phyloP scores from a whole-genome alignment of 148 eudicot species.

The Amaranthus cruentus region DNA sequence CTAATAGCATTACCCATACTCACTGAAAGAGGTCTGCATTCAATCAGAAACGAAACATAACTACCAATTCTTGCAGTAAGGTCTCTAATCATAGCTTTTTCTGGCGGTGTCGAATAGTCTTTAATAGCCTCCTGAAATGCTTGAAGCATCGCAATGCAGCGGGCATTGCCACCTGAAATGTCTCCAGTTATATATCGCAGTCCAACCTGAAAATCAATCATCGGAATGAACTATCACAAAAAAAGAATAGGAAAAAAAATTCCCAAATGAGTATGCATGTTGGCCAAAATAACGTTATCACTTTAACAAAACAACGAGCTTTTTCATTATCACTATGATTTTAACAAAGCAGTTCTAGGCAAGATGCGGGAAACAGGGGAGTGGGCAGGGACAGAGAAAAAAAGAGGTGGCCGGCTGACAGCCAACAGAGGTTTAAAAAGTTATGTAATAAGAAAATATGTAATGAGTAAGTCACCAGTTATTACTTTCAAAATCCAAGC shows the following conservation, averaged over 20 bases:
- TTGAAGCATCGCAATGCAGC: slow-evolving; percentile 97
- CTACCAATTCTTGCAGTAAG: slow-evolving; percentile 74
- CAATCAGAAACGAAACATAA: slow-evolving; percentile 85
- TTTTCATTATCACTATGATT: neutral
- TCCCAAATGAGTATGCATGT: neutral
- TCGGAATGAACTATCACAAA: neutral
- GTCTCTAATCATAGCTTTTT: slow-evolving; percentile 75
- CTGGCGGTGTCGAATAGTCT: slow-evolving; percentile 80
- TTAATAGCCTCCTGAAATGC: slow-evolving; percentile 87
- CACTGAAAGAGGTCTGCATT: slow-evolving; percentile 96
- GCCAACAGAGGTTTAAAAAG: neutral
- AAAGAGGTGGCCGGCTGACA: neutral
- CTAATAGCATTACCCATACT: slow-evolving; percentile 99
- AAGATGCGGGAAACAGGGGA: neutral
- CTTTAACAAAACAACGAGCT: neutral
- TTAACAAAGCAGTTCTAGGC: neutral
- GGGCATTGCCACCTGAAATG: slow-evolving; percentile 90
- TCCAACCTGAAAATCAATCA: slow-evolving; percentile 66
- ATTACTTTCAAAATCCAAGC: neutral
- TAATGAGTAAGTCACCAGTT: neutral
- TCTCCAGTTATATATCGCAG: slow-evolving; percentile 82
- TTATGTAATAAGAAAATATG: neutral
- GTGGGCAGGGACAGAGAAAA: neutral
- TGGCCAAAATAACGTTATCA: neutral
- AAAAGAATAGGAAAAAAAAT: neutral